A percentile compares a stretch with the other conserved stretches of the same genome.
Evolutionary conservation across 192 early-diverging fungal genomes (phyloP).

Genomic region (Coemansia sp.): DNA sequence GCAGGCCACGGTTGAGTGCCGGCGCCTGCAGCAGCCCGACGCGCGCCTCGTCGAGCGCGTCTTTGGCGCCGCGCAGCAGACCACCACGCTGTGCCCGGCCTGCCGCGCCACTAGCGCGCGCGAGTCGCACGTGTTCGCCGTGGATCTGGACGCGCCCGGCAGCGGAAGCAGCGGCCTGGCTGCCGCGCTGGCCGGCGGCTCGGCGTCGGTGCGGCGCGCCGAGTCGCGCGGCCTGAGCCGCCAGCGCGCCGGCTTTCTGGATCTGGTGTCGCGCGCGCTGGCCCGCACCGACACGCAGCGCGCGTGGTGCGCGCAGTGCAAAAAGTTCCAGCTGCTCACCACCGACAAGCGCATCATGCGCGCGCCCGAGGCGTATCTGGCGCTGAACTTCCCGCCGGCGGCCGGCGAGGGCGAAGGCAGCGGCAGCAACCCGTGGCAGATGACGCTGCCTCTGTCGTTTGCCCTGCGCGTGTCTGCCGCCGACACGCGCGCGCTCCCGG

Average conservation of each 20-base stretch:
- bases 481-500: not conserved
- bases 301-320: constrained; percentile 84
- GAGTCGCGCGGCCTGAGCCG: constrained; percentile 13
- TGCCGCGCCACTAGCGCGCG: constrained; percentile 61
- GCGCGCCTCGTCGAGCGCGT: constrained; percentile 16
- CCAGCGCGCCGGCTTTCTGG: constrained; percentile 12
- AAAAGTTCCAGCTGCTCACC: constrained; percentile 73
- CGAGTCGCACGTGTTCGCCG: constrained; percentile 70
- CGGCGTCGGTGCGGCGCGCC: constrained; percentile 35
- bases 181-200: constrained; percentile 38
- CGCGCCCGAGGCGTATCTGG: constrained; percentile 64
- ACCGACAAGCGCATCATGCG: constrained; percentile 65
- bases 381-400: constrained; percentile 67
- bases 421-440: constrained; percentile 21
- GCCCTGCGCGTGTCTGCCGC: not conserved
- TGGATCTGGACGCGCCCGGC: constrained; percentile 74
- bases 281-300: constrained; percentile 31
- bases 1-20: constrained; percentile 75
- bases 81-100: constrained; percentile 55
- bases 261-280: constrained; percentile 20
- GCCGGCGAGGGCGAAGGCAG: not conserved
- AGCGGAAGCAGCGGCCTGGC: constrained; percentile 18
- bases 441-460: constrained; percentile 21
- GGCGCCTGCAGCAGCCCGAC: constrained; percentile 1
- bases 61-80: constrained; percentile 31